Evolutionary conservation across 225 moss, liverwort and hornwort species (phyloP).

Genomic region (Bryoerythrophyllum caledonicum): DNA sequence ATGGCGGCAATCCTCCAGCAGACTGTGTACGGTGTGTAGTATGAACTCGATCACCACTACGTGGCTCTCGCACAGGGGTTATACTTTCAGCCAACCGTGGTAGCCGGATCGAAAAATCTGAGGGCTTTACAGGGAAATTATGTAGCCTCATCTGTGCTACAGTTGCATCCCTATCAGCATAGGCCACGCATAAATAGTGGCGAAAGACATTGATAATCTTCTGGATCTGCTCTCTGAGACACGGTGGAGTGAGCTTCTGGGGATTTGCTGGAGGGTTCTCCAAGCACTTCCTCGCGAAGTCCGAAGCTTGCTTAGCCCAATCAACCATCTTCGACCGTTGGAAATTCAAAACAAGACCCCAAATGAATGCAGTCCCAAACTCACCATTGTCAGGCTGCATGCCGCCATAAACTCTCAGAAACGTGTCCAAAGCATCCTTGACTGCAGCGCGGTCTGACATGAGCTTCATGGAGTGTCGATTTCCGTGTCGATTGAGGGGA

Average conservation of each 20-base stretch:
- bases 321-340: not conserved
- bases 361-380: not conserved
- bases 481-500: not conserved
- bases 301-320: not conserved
- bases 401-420: constrained; percentile 8
- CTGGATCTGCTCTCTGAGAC: too few relatives aligned
- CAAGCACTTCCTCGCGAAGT: not conserved
- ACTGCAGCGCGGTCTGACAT: not conserved
- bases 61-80: not conserved
- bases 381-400: not conserved
- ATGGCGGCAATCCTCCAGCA: not conserved
- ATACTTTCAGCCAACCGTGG: not conserved
- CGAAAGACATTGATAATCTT: too few relatives aligned
- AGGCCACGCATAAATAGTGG: not conserved
- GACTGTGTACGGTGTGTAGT: rapidly evolving
- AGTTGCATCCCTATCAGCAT: not conserved
- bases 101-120: not conserved
- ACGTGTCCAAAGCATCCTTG: constrained; percentile 2
- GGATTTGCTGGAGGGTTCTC: not conserved
- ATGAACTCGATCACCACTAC: rapidly evolving
- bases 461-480: not conserved
- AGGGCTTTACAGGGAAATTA: not conserved
- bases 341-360: not conserved
- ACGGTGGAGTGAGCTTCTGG: too few relatives aligned
- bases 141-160: not conserved